These are phyloP conservation scores for Monoraphidium neglectum DNA, from an alignment of 139 green algal genomes.

Conservation along the genomic window DNA sequence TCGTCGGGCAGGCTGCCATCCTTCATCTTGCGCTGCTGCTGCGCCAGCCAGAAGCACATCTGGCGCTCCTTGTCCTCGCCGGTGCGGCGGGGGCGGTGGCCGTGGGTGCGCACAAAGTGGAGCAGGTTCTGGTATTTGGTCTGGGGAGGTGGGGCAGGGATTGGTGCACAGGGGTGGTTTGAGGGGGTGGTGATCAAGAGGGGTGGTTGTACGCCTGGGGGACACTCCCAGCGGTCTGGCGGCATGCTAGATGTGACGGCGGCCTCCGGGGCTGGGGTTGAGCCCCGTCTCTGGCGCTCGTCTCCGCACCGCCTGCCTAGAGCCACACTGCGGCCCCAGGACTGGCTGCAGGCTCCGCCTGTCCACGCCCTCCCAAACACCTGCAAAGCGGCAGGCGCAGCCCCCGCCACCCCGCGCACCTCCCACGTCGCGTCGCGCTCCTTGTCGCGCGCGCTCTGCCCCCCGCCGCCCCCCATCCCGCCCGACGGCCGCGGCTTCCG, in stretches of 20 bases:
- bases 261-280: not conserved
- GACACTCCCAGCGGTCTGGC: not conserved
- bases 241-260: constrained; percentile 2
- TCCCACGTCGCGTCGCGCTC: not conserved
- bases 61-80: constrained; percentile 19
- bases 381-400: too few relatives aligned
- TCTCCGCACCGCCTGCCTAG: too few relatives aligned
- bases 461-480: not conserved
- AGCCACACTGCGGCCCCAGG: too few relatives aligned
- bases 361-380: too few relatives aligned
- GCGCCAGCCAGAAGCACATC: constrained; percentile 34
- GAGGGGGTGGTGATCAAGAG: not conserved
- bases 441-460: not conserved
- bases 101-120: constrained; percentile 25
- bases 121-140: constrained; percentile 8
- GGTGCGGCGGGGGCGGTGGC: constrained; percentile 24
- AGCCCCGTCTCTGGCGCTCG: not conserved
- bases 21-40: constrained; percentile 37
- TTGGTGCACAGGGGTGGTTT: not conserved
- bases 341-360: too few relatives aligned
- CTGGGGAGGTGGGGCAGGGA: not conserved
- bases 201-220: constrained; percentile 5
- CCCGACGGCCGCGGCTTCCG: not conserved
- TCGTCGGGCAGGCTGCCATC: constrained; percentile 17
- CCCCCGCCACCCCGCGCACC: too few relatives aligned